Evolutionary conservation across 495 filamentous ascomycete species (phyloP), one percentile per base, ranked within the genome.

Genomic region (Astrothelium subdiscretum): DNA sequence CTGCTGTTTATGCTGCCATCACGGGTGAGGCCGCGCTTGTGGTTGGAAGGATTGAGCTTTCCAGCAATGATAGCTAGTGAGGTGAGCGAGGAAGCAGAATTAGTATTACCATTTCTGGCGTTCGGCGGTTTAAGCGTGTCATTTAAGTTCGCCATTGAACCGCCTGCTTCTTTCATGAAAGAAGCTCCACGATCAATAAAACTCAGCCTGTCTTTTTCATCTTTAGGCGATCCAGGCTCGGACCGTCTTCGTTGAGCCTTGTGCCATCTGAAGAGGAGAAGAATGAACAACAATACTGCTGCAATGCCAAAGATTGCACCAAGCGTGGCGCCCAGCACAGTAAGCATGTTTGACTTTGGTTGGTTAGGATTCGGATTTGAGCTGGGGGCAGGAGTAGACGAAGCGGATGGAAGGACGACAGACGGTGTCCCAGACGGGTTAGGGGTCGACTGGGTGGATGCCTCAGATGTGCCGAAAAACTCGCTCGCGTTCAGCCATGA

Each of bases 291-390:
- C n/a, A 97, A 73, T 11, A 97, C 71, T 1, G 86, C 72, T 18
- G 83, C 85, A 57, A 87, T 72, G 1, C 87, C 91, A 60, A 90
- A 80, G 26, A 96, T 81, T 18, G 85, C 83, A 3, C 92, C 91
- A 0, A 98, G 80, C 1, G 87, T 87, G 42, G 86, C 87, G 57
- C 88, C 91, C 0, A 98, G 80, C 32, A 95, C 86, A 26, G 79
- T 80, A 15, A 83, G 75, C 44, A 76, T 78, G 32, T 71, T 58
- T 63, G 71, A 32, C 71, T 72, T 40, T 63, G 68, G 20, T 71
- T 73, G 32, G 58, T 43, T 54, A 63, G 51, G 62, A 62, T 60
- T 31, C 60, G 48, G 64, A 38, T 66, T 57, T 6, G 71, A 62
- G 67, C 66, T 61, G n/a, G 78, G 64, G 3, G 74, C 67, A 18